A percentile compares a stretch with the other conserved stretches of the same genome.
Evolutionary conservation across 805 yeast species (phyloP).

Genomic region (Vanderwaltozyma verrucispora): DNA sequence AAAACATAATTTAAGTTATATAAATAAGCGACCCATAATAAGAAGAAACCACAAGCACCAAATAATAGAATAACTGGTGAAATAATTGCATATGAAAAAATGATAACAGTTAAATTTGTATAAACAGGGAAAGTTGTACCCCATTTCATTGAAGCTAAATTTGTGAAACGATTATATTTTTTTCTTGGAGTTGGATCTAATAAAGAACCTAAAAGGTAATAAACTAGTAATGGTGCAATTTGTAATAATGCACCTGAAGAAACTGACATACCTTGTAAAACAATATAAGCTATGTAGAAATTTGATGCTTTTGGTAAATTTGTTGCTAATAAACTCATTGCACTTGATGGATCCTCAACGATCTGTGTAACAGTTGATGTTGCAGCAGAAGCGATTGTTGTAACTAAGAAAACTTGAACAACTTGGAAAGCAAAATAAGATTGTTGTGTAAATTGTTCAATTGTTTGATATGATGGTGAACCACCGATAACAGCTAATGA

Average conservation of each 20-base stretch:
- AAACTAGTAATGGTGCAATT: conserved; percentile 46
- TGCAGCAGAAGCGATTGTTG: conserved; percentile 63
- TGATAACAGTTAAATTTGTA: conserved; percentile 59
- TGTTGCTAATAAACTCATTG: conserved; percentile 50
- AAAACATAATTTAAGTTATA: conserved; percentile 69
- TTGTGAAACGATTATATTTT: conserved; percentile 50
- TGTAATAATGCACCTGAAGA: conserved; percentile 60
- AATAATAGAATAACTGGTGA: conserved; percentile 79
- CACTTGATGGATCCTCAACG: conserved; percentile 45
- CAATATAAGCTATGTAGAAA: conserved; percentile 57
- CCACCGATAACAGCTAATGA: conserved; percentile 53
- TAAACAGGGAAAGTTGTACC: conserved; percentile 74
- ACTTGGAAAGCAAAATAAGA: conserved; percentile 62
- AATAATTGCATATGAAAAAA: conserved; percentile 57
- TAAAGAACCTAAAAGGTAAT: conserved; percentile 44
- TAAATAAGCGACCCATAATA: conserved; percentile 66
- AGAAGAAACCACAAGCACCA: conserved; percentile 55
- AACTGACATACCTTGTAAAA: conserved; percentile 57
- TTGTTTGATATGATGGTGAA: conserved; percentile 41
- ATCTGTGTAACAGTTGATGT: conserved; percentile 56
- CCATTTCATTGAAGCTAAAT: conserved; percentile 47
- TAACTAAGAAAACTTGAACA: conserved; percentile 59
- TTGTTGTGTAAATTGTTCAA: conserved; percentile 57
- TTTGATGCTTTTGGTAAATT: conserved; percentile 66
- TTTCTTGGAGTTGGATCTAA: conserved; percentile 60